Percentiles rank a stretch among this genome's conserved stretches.
phyloP scores from a whole-genome alignment of 352 stramenopile species.

The Phytophthora cactorum region DNA sequence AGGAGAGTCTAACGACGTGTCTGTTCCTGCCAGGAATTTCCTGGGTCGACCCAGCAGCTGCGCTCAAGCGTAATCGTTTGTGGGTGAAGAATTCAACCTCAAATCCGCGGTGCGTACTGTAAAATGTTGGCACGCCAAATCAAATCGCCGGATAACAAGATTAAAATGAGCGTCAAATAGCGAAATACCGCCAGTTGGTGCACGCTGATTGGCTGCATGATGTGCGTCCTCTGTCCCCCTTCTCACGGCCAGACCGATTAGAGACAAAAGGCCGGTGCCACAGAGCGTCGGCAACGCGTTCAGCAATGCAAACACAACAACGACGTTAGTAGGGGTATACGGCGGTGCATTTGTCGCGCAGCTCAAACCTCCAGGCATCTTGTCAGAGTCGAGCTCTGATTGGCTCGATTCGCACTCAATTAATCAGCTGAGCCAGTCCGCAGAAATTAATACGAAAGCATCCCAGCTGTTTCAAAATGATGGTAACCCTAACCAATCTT shows the following conservation, averaged over 20 bases:
- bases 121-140: constrained; percentile 4
- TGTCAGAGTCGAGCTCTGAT: not conserved
- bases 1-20: too few relatives aligned
- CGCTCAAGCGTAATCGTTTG: not conserved
- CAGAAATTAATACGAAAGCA: constrained; percentile 21
- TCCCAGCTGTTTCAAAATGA: not conserved
- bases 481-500: constrained; percentile 1
- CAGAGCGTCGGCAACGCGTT: not conserved
- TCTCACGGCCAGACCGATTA: not conserved
- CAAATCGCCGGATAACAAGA: constrained; percentile 1
- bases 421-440: constrained; percentile 32
- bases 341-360: too few relatives aligned
- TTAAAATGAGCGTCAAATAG: constrained; percentile 25
- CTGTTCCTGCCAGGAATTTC: too few relatives aligned
- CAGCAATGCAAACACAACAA: not conserved
- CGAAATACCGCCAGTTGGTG: constrained; percentile 21
- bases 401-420: not conserved
- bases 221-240: too few relatives aligned
- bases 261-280: not conserved
- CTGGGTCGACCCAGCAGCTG: too few relatives aligned
- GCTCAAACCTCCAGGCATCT: not conserved
- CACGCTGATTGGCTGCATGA: constrained; percentile 14
- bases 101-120: not conserved
- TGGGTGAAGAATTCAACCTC: not conserved
- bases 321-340: not conserved